Conservation (phyloP, 2,329 filamentous ascomycete genomes). For the Colletotrichum sp. region DNA sequence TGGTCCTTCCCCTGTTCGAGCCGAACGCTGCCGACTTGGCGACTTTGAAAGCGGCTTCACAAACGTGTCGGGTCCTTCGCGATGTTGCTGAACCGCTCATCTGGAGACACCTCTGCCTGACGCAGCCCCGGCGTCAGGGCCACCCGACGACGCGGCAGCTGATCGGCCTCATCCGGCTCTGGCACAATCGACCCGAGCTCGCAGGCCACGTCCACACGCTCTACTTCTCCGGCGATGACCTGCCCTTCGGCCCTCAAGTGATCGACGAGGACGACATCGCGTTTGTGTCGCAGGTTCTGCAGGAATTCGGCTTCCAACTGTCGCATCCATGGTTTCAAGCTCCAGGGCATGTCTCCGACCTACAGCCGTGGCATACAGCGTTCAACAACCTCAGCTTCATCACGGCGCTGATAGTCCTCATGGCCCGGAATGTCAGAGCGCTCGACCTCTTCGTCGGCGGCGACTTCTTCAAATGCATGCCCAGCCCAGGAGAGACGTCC, state of each 20-base stretch:
- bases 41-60: not conserved
- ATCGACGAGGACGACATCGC: not conserved
- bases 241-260: not conserved
- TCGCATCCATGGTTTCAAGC: not conserved
- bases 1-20: not conserved
- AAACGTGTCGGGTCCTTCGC: not conserved
- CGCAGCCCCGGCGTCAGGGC: not conserved
- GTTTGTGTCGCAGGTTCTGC: not conserved
- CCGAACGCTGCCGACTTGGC: not conserved
- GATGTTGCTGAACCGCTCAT: not conserved
- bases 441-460: not conserved
- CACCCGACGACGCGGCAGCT: not conserved
- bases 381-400: not conserved
- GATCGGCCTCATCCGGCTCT: not conserved
- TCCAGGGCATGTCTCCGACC: too few species aligned
- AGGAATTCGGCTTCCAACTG: not conserved
- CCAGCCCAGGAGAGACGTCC: not conserved
- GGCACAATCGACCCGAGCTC: not conserved
- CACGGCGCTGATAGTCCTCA: not conserved
- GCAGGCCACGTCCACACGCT: not conserved
- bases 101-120: not conserved
- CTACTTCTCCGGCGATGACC: not conserved
- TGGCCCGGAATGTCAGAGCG: not conserved
- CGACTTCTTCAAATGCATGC: not conserved
- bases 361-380: not conserved